Percentiles rank a stretch among this genome's conserved stretches.
Conservation (phyloP, 192 early-diverging fungal genomes). For the Chytriomyces hyalinus region DNA sequence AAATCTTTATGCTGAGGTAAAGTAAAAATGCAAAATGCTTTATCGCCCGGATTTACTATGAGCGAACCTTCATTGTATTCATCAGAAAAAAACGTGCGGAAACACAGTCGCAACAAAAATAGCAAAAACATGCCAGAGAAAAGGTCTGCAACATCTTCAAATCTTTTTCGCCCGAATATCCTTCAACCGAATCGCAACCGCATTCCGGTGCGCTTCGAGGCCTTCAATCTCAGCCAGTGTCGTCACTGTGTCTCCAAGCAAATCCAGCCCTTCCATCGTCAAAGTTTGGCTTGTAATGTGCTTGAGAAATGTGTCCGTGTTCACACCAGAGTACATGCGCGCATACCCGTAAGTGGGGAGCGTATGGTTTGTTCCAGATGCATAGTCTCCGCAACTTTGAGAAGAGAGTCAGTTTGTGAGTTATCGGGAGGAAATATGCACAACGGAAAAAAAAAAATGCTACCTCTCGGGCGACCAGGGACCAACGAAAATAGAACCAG, state of each 20-base stretch:
- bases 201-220: conserved; percentile 96
- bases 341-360: conserved; percentile 98
- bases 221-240: conserved; percentile 93
- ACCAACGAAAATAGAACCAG: conserved; percentile 97
- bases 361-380: conserved; percentile 99
- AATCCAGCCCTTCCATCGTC: conserved; percentile 84
- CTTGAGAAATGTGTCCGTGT: conserved; percentile 95
- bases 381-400: conserved; percentile 94
- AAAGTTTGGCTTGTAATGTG: conserved; percentile 95
- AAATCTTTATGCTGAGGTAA: background rate
- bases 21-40: too few relatives aligned
- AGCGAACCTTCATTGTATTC: background rate
- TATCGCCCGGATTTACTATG: background rate
- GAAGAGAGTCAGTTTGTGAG: background rate
- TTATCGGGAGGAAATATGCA: background rate
- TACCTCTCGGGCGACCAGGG: conserved; percentile 92
- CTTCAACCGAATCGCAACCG: conserved; percentile 87
- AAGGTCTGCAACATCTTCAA: background rate
- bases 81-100: background rate
- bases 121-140: background rate
- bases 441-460: conserved; percentile 17
- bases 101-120: background rate
- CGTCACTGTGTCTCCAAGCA: conserved; percentile 88
- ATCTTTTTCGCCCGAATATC: conserved; percentile 44
- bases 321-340: conserved; percentile 97